A percentile compares a stretch with the other conserved stretches of the same genome.
These are phyloP conservation scores for Beauveria australis DNA, from an alignment of 2,329 filamentous ascomycete species.

Conservation along the genomic window DNA sequence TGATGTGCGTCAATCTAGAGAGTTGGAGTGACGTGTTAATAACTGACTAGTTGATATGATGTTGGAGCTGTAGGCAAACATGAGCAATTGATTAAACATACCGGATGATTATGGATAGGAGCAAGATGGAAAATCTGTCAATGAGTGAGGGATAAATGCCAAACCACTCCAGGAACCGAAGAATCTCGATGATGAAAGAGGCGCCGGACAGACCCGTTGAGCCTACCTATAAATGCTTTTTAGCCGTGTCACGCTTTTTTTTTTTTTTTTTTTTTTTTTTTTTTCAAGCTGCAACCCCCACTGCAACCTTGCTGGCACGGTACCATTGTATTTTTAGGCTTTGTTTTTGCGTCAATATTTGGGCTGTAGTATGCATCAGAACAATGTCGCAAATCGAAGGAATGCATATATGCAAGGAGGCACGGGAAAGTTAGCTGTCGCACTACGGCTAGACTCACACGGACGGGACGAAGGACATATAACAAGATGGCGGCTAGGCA, in stretches of 20 bases:
- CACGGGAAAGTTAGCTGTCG: no score
- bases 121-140: neutral
- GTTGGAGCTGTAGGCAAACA: neutral
- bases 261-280: neutral
- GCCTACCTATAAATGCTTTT: neutral
- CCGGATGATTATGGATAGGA: neutral
- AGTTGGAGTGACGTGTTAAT: neutral
- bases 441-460: no score
- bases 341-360: neutral
- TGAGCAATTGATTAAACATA: neutral
- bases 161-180: neutral
- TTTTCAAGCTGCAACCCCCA: neutral
- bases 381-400: no score
- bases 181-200: conserved; percentile 9
- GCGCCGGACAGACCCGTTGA: conserved; percentile 3
- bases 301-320: neutral
- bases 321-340: neutral
- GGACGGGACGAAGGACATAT: no score
- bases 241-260: neutral
- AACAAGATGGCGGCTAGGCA: no score
- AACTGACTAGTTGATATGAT: no score
- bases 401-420: no score
- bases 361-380: neutral
- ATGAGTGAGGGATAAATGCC: neutral
- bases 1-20: neutral